These are phyloP conservation scores for Euphrasia confusa DNA, from an alignment of 257 asterid genomes.

Conservation along the genomic window DNA sequence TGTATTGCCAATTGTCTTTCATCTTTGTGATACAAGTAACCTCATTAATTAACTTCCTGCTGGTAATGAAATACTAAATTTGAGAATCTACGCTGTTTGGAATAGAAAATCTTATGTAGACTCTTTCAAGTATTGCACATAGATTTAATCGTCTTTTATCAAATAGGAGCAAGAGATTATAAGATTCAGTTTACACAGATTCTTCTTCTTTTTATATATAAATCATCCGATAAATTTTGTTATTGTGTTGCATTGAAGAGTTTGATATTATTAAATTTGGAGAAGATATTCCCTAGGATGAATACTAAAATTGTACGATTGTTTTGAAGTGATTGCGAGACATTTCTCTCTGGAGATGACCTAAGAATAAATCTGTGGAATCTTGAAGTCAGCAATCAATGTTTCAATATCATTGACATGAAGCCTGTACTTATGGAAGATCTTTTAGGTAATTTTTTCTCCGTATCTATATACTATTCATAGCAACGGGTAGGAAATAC, in stretches of 20 bases:
- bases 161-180: background rate
- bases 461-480: conserved; percentile 15
- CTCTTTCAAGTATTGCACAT: conserved; percentile 9
- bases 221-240: conserved; percentile 1
- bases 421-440: conserved; percentile 78
- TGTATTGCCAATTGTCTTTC: background rate
- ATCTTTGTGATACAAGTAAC: background rate
- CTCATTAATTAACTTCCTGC: background rate
- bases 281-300: background rate
- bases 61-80: background rate
- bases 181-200: too few relatives aligned
- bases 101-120: background rate
- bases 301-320: conserved; percentile 13
- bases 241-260: conserved; percentile 16
- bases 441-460: conserved; percentile 49
- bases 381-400: conserved; percentile 61
- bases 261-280: conserved; percentile 17
- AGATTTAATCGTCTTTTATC: background rate
- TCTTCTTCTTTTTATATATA: conserved; percentile 1
- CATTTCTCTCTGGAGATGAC: conserved; percentile 81
- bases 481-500: background rate
- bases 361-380: conserved; percentile 83
- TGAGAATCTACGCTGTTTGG: background rate
- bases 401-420: conserved; percentile 71
- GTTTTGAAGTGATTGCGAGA: conserved; percentile 73